Evolutionary conservation across 2,329 filamentous ascomycete genomes (phyloP).

Genomic region (Setomelanomma holmii): DNA sequence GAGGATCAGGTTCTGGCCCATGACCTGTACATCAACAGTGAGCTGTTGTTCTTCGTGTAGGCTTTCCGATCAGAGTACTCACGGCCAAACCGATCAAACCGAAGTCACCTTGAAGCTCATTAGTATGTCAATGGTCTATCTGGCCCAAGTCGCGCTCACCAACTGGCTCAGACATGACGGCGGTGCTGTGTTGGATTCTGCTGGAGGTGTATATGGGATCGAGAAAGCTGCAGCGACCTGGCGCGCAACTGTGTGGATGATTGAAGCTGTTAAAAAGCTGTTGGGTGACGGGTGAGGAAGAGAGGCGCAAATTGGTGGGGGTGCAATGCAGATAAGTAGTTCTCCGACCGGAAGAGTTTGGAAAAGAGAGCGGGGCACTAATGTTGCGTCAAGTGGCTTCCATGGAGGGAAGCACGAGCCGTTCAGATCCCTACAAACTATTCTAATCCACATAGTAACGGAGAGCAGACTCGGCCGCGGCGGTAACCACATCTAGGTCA

Average conservation of each 20-base stretch:
- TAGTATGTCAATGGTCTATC: background rate
- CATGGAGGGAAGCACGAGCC: slow-evolving; percentile 23
- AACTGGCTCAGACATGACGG: slow-evolving; percentile 49
- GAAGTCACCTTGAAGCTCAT: slow-evolving; percentile 50
- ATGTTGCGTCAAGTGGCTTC: slow-evolving; percentile 34
- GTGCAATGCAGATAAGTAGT: slow-evolving; percentile 42
- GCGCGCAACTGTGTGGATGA: slow-evolving; percentile 37
- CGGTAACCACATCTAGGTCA: slow-evolving; percentile 24
- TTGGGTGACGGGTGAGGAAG: slow-evolving; percentile 30
- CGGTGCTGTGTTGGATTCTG: slow-evolving; percentile 13
- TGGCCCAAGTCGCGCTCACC: background rate
- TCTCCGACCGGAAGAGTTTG: slow-evolving; percentile 44
- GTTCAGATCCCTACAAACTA: slow-evolving; percentile 30
- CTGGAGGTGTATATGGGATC: slow-evolving; percentile 17
- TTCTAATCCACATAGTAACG: slow-evolving; percentile 31
- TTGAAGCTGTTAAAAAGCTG: slow-evolving; percentile 26
- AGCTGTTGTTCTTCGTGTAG: slow-evolving; percentile 19
- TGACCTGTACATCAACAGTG: slow-evolving; percentile 40
- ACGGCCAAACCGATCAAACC: slow-evolving; percentile 62
- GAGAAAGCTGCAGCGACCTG: slow-evolving; percentile 40
- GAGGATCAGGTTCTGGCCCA: slow-evolving; percentile 64
- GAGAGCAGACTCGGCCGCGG: slow-evolving; percentile 41
- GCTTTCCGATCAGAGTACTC: slow-evolving; percentile 21
- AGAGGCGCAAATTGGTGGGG: slow-evolving; percentile 31
- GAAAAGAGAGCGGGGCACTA: slow-evolving; percentile 38